A percentile compares a stretch with the other conserved stretches of the same genome.
Evolutionary conservation across 1,139 yeast species (phyloP).

Genomic region (Geotrichum australiense): DNA sequence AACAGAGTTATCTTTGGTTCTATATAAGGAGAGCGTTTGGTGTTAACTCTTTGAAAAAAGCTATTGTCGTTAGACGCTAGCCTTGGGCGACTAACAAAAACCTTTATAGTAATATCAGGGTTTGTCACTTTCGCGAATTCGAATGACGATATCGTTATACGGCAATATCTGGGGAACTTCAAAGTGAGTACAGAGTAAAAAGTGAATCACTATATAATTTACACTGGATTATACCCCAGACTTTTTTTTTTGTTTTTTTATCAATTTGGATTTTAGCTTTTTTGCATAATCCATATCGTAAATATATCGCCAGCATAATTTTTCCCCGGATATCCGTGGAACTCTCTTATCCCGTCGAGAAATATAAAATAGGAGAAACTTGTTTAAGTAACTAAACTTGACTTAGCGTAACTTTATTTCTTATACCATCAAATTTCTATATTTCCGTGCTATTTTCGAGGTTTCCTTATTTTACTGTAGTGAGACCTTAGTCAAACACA

Average conservation of each 20-base stretch:
- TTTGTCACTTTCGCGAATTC: too few species aligned
- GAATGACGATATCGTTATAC: constrained; percentile 4
- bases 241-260: not conserved
- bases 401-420: too few species aligned
- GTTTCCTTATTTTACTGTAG: not conserved
- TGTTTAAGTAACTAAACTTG: too few species aligned
- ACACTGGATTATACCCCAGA: not conserved
- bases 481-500: too few species aligned
- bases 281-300: not conserved
- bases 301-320: not conserved
- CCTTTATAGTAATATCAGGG: too few species aligned
- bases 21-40: too few species aligned
- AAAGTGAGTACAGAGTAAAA: not conserved
- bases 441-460: not conserved
- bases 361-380: too few species aligned
- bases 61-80: too few species aligned
- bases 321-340: constrained; percentile 14
- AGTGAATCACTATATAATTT: not conserved
- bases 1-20: too few species aligned
- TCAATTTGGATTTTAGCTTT: not conserved
- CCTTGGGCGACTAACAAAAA: too few species aligned
- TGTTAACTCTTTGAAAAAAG: too few species aligned
- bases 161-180: constrained; percentile 13
- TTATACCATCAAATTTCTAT: too few species aligned
- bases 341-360: not conserved